phyloP scores from a whole-genome alignment of 148 eudicot species.

The Rhododendron ferrugineum region DNA sequence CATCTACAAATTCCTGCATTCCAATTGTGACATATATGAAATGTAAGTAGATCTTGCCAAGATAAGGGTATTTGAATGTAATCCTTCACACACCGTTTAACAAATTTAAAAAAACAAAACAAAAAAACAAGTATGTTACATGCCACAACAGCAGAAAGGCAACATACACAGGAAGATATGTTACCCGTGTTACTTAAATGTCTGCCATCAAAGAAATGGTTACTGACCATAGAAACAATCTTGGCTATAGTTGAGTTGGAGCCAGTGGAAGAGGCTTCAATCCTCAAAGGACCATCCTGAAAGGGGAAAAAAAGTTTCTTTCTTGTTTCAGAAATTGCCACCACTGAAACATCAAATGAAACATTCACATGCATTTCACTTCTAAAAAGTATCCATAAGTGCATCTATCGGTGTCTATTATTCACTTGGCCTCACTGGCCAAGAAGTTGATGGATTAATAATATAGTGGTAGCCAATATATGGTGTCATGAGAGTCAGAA shows the following conservation, averaged over 20 bases:
- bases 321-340: neutral
- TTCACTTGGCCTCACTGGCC: neutral
- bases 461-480: neutral
- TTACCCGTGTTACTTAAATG: neutral
- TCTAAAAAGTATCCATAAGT: neutral
- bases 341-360: neutral
- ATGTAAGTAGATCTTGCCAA: neutral
- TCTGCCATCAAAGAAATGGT: neutral
- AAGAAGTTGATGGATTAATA: neutral
- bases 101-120: neutral
- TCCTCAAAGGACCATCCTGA: slow-evolving; percentile 91
- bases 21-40: neutral
- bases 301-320: slow-evolving; percentile 3
- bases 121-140: neutral
- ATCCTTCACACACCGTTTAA: neutral
- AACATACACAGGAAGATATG: neutral
- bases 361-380: neutral
- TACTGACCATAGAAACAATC: slow-evolving; percentile 70
- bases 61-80: neutral
- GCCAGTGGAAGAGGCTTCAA: slow-evolving; percentile 86
- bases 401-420: neutral
- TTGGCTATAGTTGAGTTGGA: slow-evolving; percentile 87
- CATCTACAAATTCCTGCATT: neutral
- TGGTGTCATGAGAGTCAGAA: neutral
- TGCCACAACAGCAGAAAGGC: slow-evolving; percentile 1